Base-by-base conservation (phyloP, 192 early-diverging fungal species). In the Diversispora eburnea region DNA sequence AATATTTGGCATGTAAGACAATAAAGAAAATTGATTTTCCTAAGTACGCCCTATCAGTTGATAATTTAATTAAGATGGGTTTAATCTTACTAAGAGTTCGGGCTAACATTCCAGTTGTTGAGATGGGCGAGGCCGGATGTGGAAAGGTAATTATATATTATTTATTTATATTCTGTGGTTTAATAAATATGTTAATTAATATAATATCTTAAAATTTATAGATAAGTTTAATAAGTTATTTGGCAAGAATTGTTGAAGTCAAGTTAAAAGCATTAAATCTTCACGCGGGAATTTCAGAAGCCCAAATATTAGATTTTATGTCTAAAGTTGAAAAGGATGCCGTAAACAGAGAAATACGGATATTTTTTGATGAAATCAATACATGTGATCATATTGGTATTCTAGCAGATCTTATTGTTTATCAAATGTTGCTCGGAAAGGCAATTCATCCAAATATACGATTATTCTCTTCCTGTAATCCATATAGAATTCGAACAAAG, bases 281-380 rank as follows among this genome's bases (percentile, higher is more conserved):
- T 8, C 71, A 72, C 33, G 71, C 71, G 5, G 71, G 71, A 19
- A 72, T 72, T 61, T 22, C 39, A 10, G 60, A 72, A 45, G 17
- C 41, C 0, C 12, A 39, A 3, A 72, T 72, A 17, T 25, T 39
- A 33, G 4, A 25, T 46, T 72, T 72, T 41, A 72, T 72, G 52
- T 10, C 54, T 9, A 48, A 42, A 3, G 57, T 25, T 17, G 19
- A 72, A 17, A 15, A 13, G 0, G 56, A 62, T 13, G 57, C 57
- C 9, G 19, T 15, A 19, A 41, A 59, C 8, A 15, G 41, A 10
- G 63, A 47, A 65, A 49, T 63, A 42, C 60, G 71, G 71, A 22
- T 72, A 72, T 72, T 72, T 61, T 72, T 72, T 17, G 70, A 72
- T 33, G 70, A 72, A 57, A 61, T 72, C n/a, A 72, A 72, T 52